These are phyloP conservation scores for Tinospora cordifolia DNA, from an alignment of 164 flowering plant species.

Conservation along the genomic window DNA sequence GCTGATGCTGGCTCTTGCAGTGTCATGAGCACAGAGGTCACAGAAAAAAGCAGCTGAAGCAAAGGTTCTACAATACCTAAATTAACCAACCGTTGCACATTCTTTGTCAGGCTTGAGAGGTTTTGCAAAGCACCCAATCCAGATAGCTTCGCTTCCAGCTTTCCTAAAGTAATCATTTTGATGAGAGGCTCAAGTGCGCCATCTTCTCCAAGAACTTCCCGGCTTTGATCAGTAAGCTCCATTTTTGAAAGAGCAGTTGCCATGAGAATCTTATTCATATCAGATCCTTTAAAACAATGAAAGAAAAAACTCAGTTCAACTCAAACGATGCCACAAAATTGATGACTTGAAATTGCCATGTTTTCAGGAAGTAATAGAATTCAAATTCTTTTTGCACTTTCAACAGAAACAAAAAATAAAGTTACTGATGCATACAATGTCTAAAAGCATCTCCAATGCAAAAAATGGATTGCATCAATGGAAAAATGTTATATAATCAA, in stretches of 20 bases:
- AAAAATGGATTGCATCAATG: no score
- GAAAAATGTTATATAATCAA: no score
- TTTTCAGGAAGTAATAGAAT: neutral
- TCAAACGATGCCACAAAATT: neutral
- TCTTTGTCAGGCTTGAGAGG: slow-evolving; percentile 41
- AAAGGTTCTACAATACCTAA: slow-evolving; percentile 55
- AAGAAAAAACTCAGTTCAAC: neutral
- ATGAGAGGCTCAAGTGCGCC: slow-evolving; percentile 75
- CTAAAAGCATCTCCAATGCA: no score
- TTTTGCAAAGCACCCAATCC: slow-evolving; percentile 64
- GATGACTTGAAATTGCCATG: neutral
- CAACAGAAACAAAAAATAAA: no score
- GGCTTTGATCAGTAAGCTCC: slow-evolving; percentile 66
- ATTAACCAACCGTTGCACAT: slow-evolving; percentile 37
- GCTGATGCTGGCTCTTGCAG: slow-evolving; percentile 89
- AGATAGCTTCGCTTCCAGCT: slow-evolving; percentile 77
- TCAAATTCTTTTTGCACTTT: no score
- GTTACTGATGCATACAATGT: neutral
- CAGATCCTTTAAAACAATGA: slow-evolving; percentile 52
- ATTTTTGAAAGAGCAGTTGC: slow-evolving; percentile 79
- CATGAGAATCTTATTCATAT: slow-evolving; percentile 81
- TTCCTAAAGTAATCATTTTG: slow-evolving; percentile 60
- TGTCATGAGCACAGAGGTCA: slow-evolving; percentile 82
- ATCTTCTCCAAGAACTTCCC: slow-evolving; percentile 54
- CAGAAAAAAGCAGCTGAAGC: slow-evolving; percentile 86